Evolutionary conservation across 2,329 filamentous ascomycete genomes (phyloP).

Genomic region (Scorias spongiosa): DNA sequence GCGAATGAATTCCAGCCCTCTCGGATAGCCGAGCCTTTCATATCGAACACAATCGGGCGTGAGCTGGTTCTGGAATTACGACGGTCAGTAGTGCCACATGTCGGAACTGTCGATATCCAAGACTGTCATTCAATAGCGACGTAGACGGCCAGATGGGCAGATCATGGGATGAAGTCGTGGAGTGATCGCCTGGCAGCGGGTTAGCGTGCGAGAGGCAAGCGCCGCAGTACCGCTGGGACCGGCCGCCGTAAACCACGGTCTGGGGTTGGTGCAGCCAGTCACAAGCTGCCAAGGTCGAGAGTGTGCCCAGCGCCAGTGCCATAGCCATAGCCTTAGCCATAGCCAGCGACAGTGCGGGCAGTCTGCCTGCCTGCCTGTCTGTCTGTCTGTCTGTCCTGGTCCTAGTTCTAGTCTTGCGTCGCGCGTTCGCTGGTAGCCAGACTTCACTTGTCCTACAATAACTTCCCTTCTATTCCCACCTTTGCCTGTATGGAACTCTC

Average conservation of each 20-base stretch:
- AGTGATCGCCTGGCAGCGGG: too few species aligned
- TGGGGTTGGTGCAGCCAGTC: not conserved
- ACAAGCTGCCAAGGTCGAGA: not conserved
- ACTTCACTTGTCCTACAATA: too few species aligned
- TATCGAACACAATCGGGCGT: constrained; percentile 13
- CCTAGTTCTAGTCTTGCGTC: too few species aligned
- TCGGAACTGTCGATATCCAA: not conserved
- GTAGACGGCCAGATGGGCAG: not conserved
- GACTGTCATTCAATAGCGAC: not conserved
- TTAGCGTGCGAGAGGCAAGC: not conserved
- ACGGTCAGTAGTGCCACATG: not conserved
- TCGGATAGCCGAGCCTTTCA: constrained; percentile 36
- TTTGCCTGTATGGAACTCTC: not conserved
- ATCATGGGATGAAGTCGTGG: not conserved
- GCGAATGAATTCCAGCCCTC: constrained; percentile 34
- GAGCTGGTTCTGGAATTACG: not conserved
- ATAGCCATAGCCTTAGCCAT: too few species aligned
- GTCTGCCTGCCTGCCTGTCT: too few species aligned
- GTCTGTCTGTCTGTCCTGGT: too few species aligned
- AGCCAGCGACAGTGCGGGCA: too few species aligned
- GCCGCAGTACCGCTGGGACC: not conserved
- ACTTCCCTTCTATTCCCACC: too few species aligned
- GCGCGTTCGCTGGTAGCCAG: too few species aligned
- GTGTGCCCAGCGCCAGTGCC: not conserved
- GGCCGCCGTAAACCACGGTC: not conserved